A percentile compares a stretch with the other conserved stretches of the same genome.
Evolutionary conservation across 768 basidiomycete species (phyloP).

Genomic region (Rhizopogon vesiculosus): DNA sequence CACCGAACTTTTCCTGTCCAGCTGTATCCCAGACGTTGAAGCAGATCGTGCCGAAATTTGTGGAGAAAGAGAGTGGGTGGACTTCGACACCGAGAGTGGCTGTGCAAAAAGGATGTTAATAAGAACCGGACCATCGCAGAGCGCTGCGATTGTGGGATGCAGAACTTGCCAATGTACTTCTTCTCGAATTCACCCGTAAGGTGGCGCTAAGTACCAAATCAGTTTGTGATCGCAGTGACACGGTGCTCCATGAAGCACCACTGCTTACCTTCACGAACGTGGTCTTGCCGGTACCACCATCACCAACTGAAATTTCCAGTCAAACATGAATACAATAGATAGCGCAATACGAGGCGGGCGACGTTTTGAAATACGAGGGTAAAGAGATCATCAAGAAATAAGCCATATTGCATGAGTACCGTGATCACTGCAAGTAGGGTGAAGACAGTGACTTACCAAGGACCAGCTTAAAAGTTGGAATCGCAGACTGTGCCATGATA

Average conservation of each 20-base stretch:
- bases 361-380: slow-evolving; percentile 8
- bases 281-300: slow-evolving; percentile 97
- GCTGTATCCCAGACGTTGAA: slow-evolving; percentile 99
- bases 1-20: slow-evolving; percentile 99
- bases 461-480: slow-evolving; percentile 98
- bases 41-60: slow-evolving; percentile 98
- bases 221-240: slow-evolving; percentile 44
- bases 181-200: slow-evolving; percentile 99
- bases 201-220: slow-evolving; percentile 75
- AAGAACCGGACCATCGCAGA: slow-evolving; percentile 7
- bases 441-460: slow-evolving; percentile 60
- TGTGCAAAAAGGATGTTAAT: slow-evolving; percentile 28
- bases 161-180: slow-evolving; percentile 89
- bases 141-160: slow-evolving; percentile 7
- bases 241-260: slow-evolving; percentile 17
- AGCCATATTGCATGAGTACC: slow-evolving; percentile 25
- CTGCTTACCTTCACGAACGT: slow-evolving; percentile 90
- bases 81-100: slow-evolving; percentile 99
- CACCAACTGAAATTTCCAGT: slow-evolving; percentile 59
- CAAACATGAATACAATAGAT: slow-evolving; percentile 9
- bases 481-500: slow-evolving; percentile 36
- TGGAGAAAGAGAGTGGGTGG: slow-evolving; percentile 91
- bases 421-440: slow-evolving; percentile 11
- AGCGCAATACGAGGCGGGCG: slow-evolving; percentile 3
- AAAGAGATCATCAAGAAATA: slow-evolving; percentile 47